Conservation (phyloP, 2,329 filamentous ascomycete genomes). For the Fusarium fujikuroi region DNA sequence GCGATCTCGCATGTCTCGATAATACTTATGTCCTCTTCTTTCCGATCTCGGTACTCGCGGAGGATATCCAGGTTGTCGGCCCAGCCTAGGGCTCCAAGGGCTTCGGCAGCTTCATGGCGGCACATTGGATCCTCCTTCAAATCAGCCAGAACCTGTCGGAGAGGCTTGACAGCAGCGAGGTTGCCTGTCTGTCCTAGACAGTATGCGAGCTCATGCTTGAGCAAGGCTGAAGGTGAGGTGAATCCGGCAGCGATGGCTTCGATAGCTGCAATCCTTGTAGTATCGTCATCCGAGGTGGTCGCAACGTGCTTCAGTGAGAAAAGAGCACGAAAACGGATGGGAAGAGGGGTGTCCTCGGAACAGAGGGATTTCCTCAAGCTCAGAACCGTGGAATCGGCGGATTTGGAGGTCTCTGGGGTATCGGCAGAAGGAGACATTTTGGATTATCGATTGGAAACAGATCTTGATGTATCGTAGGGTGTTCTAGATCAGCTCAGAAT, state of each 20-base stretch:
- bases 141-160: conserved; percentile 80
- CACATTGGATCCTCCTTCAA: conserved; percentile 92
- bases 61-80: conserved; percentile 78
- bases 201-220: conserved; percentile 98
- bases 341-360: conserved; percentile 83
- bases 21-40: conserved; percentile 82
- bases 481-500: conserved; percentile 33
- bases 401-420: conserved; percentile 27
- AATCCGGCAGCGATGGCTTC: conserved; percentile 91
- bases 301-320: conserved; percentile 98
- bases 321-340: conserved; percentile 91
- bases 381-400: conserved; percentile 60
- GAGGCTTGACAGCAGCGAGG: conserved; percentile 74
- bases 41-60: conserved; percentile 76
- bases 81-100: conserved; percentile 87
- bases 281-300: conserved; percentile 71
- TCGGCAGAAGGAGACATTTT: conserved; percentile 46
- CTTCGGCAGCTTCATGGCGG: conserved; percentile 95
- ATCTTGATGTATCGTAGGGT: conserved; percentile 25
- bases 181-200: conserved; percentile 93
- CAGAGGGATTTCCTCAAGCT: conserved; percentile 79
- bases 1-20: conserved; percentile 97
- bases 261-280: conserved; percentile 65
- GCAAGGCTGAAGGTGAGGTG: conserved; percentile 82
- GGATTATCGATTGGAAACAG: conserved; percentile 13